Evolutionary conservation across 108 stramenopile species (phyloP), one percentile per base, ranked within the genome.

Genomic region (Cyclotella kingstonii): DNA sequence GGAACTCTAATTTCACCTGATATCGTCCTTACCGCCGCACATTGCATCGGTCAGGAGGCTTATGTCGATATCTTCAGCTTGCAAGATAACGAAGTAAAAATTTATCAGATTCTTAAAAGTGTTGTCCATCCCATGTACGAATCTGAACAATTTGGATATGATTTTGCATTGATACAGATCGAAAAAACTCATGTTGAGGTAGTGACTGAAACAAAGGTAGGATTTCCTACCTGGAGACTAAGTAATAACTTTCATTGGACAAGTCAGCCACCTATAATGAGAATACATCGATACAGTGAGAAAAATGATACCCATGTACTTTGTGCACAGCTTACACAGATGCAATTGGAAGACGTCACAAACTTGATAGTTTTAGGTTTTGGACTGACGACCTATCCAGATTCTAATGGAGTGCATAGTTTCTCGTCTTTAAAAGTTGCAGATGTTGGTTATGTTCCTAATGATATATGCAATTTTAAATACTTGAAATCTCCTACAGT

Each of bases 71-170:
- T 58, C 30, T 35, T 48, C 31, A 54, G 45, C 15, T 2, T 47
- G 10, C 14, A 23, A 10, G 3, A 2, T 0, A n/a, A 38, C 18
- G 0, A 4, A 46, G 26, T 47, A 5, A 46, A n/a, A 12, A 49
- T 23, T 38, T 55, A 58, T 36, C 23, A 39, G 1, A 58, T 64
- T 33, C 15, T 18, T 2, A 44, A 43, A 29, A 30, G 41, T 19
- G 29, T 36, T 10, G 10, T 38, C 4, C 80, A 84, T 60, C 80
- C 84, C 4, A 21, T 30, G 15, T 76, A 70, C 56, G 41, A 43
- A 4, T 41, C 10, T 5, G 7, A 11, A 1, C 25, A 27, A 18
- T 53, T 43, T 44, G 63, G 63, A 18, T 30, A 42, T 44, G 63
- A 64, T 54, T 64, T 44, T 42, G 63, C 40, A 4, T 27, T 64